A percentile compares a stretch with the other conserved stretches of the same genome.
Conservation (phyloP, 371 early-diverging fungal species). For the Thermomucor indicae-seudaticae region DNA sequence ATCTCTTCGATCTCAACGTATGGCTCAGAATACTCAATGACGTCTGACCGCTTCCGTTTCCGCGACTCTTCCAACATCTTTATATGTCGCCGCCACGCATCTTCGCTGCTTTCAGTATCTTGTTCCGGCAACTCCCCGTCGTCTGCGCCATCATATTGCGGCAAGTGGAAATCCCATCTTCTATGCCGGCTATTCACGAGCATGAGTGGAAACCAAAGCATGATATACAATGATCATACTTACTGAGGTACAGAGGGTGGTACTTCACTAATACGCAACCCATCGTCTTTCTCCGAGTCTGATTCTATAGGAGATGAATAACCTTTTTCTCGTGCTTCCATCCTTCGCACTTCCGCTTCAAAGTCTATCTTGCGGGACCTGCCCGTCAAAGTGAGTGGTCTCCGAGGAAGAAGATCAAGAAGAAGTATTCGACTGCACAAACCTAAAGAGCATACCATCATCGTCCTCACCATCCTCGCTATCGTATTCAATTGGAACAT, state of each 20-base stretch:
- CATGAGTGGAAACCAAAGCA: too few species aligned
- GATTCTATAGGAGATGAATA: neutral
- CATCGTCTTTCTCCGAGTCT: neutral
- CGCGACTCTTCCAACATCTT: neutral
- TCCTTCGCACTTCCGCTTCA: conserved; percentile 8
- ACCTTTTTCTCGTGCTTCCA: conserved; percentile 1
- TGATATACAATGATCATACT: too few species aligned
- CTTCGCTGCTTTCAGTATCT: neutral
- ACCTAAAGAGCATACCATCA: neutral
- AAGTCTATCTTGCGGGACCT: conserved; percentile 26
- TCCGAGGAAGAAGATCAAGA: neutral
- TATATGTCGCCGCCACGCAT: neutral
- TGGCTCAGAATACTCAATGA: too few species aligned
- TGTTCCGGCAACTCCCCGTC: conserved; percentile 19
- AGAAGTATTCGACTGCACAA: neutral
- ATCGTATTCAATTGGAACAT: neutral
- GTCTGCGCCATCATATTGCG: conserved; percentile 52
- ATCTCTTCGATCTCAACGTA: neutral
- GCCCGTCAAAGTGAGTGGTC: too few species aligned
- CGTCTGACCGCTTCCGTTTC: neutral
- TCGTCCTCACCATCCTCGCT: neutral
- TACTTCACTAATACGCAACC: conserved; percentile 17
- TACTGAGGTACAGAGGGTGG: conserved; percentile 14
- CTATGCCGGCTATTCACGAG: neutral
- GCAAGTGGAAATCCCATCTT: conserved; percentile 3